phyloP scores from a whole-genome alignment of 1,284 basidiomycete species.

The Phlebopus sp. region DNA sequence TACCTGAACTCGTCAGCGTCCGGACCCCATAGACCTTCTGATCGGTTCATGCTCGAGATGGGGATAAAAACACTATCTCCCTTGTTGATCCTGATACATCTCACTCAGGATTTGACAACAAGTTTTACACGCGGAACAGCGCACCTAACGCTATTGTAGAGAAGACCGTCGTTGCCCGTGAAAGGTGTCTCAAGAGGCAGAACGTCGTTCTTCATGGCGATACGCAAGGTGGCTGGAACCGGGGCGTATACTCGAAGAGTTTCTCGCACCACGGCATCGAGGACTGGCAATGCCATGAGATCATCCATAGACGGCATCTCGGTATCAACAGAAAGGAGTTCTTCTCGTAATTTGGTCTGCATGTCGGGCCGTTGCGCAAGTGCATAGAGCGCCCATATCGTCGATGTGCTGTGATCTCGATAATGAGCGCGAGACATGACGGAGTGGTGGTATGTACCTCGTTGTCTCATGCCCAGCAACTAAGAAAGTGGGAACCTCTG shows the following conservation, averaged over 20 bases:
- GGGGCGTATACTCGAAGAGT: constrained; percentile 16
- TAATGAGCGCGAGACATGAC: not conserved
- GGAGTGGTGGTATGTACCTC: constrained; percentile 34
- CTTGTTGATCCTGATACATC: constrained; percentile 30
- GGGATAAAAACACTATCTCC: constrained; percentile 37
- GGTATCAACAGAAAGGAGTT: constrained; percentile 31
- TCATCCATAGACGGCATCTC: constrained; percentile 8
- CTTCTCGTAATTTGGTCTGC: constrained; percentile 42
- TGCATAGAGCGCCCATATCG: constrained; percentile 63
- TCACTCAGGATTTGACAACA: no score
- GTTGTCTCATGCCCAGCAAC: constrained; percentile 80
- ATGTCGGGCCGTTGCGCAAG: constrained; percentile 50
- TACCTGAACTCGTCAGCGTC: constrained; percentile 40
- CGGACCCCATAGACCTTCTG: constrained; percentile 41
- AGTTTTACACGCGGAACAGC: no score
- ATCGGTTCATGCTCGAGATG: constrained; percentile 36
- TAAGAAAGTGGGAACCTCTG: constrained; percentile 40
- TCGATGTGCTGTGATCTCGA: constrained; percentile 38
- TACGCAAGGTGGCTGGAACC: constrained; percentile 4
- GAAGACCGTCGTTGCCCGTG: no score
- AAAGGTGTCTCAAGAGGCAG: no score
- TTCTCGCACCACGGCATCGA: constrained; percentile 33
- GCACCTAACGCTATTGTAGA: no score
- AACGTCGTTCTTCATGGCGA: not conserved
- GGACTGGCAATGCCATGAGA: constrained; percentile 32